phyloP scores from a whole-genome alignment of 2,329 filamentous ascomycete species.

The Coniochaeta sp. region DNA sequence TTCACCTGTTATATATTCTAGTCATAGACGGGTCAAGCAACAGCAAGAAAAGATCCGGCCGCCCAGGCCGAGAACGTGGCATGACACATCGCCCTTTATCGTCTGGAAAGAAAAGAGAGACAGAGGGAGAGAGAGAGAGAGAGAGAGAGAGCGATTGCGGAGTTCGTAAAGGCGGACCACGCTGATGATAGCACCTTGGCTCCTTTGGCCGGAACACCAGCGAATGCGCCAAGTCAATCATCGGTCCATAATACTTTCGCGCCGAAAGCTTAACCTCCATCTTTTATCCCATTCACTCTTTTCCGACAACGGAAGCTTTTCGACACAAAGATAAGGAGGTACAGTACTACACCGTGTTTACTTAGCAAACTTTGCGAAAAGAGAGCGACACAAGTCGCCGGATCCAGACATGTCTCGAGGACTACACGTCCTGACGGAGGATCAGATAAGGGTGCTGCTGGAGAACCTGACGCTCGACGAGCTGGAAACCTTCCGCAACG shows the following conservation, averaged over 20 bases:
- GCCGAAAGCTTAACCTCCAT: not conserved
- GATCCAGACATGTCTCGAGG: conserved; percentile 33
- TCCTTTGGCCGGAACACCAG: not conserved
- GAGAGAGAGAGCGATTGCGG: not conserved
- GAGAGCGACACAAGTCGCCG: not conserved
- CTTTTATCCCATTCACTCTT: not conserved
- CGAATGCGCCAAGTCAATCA: not conserved
- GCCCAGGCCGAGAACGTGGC: not conserved
- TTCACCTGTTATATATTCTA: no score
- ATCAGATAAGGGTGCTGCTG: conserved; percentile 46
- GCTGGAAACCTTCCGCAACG: conserved; percentile 41
- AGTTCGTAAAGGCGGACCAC: not conserved
- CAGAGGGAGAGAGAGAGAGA: no score
- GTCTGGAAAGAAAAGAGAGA: not conserved
- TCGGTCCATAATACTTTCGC: not conserved
- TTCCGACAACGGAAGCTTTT: not conserved
- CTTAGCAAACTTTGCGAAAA: no score
- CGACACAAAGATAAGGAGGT: no score
- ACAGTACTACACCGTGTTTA: not conserved
- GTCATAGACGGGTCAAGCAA: no score
- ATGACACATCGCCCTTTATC: not conserved
- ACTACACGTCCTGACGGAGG: conserved; percentile 50
- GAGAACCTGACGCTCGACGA: conserved; percentile 45
- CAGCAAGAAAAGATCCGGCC: no score
- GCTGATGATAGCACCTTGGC: not conserved